Conservation (phyloP, 352 stramenopile species). For the Blastocystis sp. region DNA sequence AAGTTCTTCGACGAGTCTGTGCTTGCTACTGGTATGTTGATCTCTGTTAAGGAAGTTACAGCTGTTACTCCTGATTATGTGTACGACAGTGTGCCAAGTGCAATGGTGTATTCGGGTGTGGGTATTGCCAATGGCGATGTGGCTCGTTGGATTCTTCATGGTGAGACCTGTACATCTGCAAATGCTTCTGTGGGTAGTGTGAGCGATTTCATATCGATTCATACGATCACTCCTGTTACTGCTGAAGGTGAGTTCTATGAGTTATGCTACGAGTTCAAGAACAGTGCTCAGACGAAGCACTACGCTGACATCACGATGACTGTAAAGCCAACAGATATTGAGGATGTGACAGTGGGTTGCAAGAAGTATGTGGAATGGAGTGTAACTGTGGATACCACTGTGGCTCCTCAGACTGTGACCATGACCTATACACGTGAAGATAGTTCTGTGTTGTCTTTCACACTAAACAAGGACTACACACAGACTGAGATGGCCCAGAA, state of each 20-base stretch:
- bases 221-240: constrained; percentile 5
- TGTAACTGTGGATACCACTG: background rate
- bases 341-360: constrained; percentile 15
- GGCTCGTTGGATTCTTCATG: constrained; percentile 4
- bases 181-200: background rate
- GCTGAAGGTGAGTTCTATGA: background rate
- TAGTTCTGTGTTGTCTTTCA: background rate
- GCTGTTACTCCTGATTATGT: background rate
- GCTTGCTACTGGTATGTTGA: background rate
- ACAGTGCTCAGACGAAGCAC: background rate
- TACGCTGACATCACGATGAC: constrained; percentile 21
- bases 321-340: background rate
- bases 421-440: constrained; percentile 12
- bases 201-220: background rate
- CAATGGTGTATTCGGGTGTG: background rate
- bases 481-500: background rate
- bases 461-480: background rate
- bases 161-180: background rate
- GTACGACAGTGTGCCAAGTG: constrained; percentile 10
- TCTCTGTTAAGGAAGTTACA: constrained; percentile 43
- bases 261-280: constrained; percentile 47
- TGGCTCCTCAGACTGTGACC: background rate
- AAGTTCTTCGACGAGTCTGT: background rate
- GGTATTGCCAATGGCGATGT: background rate
- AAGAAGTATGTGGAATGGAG: constrained; percentile 47